Evolutionary conservation across 2,329 filamentous ascomycete genomes (phyloP).

Genomic region (Diplodia scrobiculata): DNA sequence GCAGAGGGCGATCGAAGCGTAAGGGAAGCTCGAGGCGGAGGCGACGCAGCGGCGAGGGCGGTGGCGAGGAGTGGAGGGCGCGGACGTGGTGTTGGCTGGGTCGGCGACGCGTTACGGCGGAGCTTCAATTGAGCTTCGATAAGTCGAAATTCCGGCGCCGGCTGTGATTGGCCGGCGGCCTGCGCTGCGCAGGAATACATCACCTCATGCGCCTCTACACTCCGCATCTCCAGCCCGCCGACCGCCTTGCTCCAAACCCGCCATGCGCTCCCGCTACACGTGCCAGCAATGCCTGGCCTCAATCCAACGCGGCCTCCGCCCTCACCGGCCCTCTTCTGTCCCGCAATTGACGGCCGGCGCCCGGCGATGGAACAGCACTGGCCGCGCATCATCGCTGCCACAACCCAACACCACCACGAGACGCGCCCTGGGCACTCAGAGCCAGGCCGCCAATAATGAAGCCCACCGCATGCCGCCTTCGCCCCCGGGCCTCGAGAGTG

Average conservation of each 20-base stretch:
- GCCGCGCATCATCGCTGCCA: conserved; percentile 32
- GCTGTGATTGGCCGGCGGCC: conserved; percentile 23
- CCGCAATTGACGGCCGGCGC: conserved; percentile 32
- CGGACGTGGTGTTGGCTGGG: conserved; percentile 6
- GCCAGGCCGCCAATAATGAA: conserved; percentile 34
- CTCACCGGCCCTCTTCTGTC: conserved; percentile 35
- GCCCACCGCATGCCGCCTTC: conserved; percentile 43
- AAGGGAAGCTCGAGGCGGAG: conserved; percentile 7
- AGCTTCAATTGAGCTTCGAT: conserved; percentile 4
- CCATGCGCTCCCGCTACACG: conserved; percentile 46
- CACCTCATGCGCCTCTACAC: conserved; percentile 19
- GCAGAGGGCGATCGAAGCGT: neutral
- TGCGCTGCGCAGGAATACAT: conserved; percentile 20
- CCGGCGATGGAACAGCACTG: conserved; percentile 37
- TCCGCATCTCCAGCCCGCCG: conserved; percentile 6
- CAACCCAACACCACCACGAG: conserved; percentile 35
- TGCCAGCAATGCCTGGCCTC: conserved; percentile 46
- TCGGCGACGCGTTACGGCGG: conserved; percentile 17
- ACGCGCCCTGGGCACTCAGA: conserved; percentile 16
- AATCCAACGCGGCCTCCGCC: conserved; percentile 37
- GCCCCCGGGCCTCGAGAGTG: conserved; percentile 35
- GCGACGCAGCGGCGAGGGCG: neutral
- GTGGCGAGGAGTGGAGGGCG: conserved; percentile 6
- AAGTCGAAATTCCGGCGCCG: conserved; percentile 12
- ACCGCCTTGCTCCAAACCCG: conserved; percentile 28